Evolutionary conservation across 2,329 filamentous ascomycete genomes (phyloP), one percentile per base, ranked within the genome.

Genomic region (Westerdykella sp.): DNA sequence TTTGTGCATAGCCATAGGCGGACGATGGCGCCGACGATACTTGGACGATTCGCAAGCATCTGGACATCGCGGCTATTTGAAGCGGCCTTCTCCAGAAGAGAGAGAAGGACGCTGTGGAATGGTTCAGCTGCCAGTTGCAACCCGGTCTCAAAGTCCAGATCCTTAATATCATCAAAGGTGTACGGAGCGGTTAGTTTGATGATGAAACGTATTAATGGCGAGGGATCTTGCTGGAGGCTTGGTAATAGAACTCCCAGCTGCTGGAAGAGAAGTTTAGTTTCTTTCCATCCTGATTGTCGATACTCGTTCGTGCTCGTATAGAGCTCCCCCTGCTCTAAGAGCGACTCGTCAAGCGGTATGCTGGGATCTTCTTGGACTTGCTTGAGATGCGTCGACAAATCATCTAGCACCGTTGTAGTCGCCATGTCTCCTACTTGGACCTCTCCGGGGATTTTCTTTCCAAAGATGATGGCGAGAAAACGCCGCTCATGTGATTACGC

Each of bases 1-100:
- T 69, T 55, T 1, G 77, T 77, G 37, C 73, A 74, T 6, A 83
- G 69, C 79, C 79, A 83, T 15, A 81, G 55, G 36, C 74, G 71
- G 6, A 83, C 70, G 16, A 83, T 60, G 10, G 75, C 73, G 6
- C 67, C 62, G 6, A 82, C 71, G 4, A 80, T 67, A n/a, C 72
- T 71, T 6, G 76, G 71, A 47, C 76, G 72, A 13, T 74, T 74
- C 12, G 79, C 79, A 23, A 83, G 71, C 38, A 75, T 75, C 15
- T 78, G 78, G 16, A 77, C 76, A 65, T 82, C 76, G 36, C 70
- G 72, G 5, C 72, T 65, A 31, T 66, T 69, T 12, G 63, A 51
- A 7, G 73, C 70, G 3, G 79, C 79, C 55, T 82, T 83, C 30
- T 69, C 68, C 34, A 84, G 62, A 30, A 83, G 59, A 1, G 73